Evolutionary conservation across 1,284 basidiomycete genomes (phyloP).

Genomic region (Neonothopanus nambi): DNA sequence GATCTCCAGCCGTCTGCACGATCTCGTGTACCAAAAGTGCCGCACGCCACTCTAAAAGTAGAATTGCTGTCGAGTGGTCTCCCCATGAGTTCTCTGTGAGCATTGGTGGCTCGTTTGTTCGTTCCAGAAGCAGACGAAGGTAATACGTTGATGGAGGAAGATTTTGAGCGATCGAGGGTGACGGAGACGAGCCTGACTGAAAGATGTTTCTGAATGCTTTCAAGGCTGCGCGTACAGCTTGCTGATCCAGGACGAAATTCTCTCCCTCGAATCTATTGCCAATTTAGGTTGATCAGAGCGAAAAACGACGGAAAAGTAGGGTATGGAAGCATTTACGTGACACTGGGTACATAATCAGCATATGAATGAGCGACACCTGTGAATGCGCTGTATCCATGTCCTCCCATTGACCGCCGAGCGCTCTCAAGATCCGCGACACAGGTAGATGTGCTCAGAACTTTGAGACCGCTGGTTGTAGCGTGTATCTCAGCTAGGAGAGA

Average conservation of each 20-base stretch:
- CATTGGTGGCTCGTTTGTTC: conserved; percentile 17
- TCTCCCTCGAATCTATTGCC: conserved; percentile 70
- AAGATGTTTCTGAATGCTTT: conserved; percentile 52
- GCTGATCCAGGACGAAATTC: conserved; percentile 73
- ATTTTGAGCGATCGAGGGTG: neutral
- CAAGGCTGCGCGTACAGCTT: conserved; percentile 70
- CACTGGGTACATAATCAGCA: conserved; percentile 63
- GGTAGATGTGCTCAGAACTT: conserved; percentile 58
- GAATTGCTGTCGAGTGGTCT: conserved; percentile 39
- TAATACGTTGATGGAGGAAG: conserved; percentile 47
- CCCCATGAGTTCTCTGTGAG: conserved; percentile 33
- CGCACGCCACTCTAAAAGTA: conserved; percentile 62
- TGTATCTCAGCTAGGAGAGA: conserved; percentile 71
- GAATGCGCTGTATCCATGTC: conserved; percentile 76
- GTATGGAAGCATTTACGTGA: conserved; percentile 51
- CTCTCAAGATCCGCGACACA: conserved; percentile 65
- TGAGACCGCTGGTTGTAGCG: conserved; percentile 70
- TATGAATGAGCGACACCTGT: conserved; percentile 67
- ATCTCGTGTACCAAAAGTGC: conserved; percentile 56
- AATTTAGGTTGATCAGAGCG: conserved; percentile 1
- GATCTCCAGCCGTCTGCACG: conserved; percentile 35
- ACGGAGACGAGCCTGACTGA: conserved; percentile 8
- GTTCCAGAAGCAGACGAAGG: conserved; percentile 46
- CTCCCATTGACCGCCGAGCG: conserved; percentile 72
- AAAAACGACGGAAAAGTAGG: neutral